Conservation (phyloP, 306 rosid species). For the Begonia loranthoides region DNA sequence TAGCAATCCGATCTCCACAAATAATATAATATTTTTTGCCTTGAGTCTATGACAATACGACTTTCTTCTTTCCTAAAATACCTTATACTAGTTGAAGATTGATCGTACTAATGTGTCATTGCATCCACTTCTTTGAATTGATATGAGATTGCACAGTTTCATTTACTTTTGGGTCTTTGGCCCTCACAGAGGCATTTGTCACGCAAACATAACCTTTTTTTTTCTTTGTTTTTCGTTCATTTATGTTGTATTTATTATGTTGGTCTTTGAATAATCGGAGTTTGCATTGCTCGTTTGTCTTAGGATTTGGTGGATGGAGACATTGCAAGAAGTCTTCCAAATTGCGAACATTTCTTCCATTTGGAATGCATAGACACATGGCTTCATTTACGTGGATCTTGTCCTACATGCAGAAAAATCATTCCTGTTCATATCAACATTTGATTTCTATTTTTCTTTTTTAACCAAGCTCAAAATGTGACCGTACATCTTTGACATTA, state of each 20-base stretch:
- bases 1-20: too few relatives aligned
- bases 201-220: background rate
- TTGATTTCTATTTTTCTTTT: background rate
- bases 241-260: background rate
- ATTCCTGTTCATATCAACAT: background rate
- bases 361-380: conserved; percentile 36
- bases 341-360: conserved; percentile 39
- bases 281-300: too few relatives aligned
- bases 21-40: too few relatives aligned
- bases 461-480: background rate
- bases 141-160: too few relatives aligned
- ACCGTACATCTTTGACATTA: background rate
- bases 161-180: too few relatives aligned
- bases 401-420: conserved; percentile 33
- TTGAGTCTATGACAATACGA: too few relatives aligned
- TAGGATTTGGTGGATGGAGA: conserved; percentile 31
- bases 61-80: too few relatives aligned
- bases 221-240: background rate
- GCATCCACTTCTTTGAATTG: too few relatives aligned
- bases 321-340: conserved; percentile 28
- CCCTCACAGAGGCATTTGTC: background rate
- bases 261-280: too few relatives aligned
- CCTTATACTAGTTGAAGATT: too few relatives aligned
- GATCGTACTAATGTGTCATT: too few relatives aligned
- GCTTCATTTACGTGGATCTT: conserved; percentile 27